Evolutionary conservation across 148 eudicot genomes (phyloP).

Genomic region (Arbutus unedo): DNA sequence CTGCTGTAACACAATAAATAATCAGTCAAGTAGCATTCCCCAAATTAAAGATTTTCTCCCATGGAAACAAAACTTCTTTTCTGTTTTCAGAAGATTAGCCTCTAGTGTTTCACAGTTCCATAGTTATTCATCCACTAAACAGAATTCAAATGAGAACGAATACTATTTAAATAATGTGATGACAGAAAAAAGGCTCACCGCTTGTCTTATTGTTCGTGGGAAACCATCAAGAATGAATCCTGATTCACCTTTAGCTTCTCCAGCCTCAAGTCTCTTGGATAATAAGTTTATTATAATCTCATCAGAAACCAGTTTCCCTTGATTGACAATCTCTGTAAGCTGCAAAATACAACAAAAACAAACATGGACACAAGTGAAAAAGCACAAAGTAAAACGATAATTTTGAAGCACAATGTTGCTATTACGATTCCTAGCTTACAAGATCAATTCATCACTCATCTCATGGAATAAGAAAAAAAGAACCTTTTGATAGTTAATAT

Average conservation of each 20-base stretch:
- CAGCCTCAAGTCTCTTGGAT: slow-evolving; percentile 89
- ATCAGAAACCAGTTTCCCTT: slow-evolving; percentile 92
- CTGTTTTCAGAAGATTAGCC: background rate
- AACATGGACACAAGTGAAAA: background rate
- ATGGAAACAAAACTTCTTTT: background rate
- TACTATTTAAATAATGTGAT: background rate
- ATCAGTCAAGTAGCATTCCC: background rate
- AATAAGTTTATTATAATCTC: slow-evolving; percentile 77
- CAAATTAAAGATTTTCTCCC: background rate
- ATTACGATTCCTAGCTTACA: background rate
- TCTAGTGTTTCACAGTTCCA: background rate
- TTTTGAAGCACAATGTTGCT: background rate
- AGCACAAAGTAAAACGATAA: background rate
- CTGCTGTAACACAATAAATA: background rate
- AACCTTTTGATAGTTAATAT: too few relatives aligned
- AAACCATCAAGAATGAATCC: slow-evolving; percentile 99
- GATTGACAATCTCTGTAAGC: slow-evolving; percentile 94
- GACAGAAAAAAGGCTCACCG: slow-evolving; percentile 46
- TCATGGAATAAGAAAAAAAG: background rate
- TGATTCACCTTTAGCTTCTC: slow-evolving; percentile 84
- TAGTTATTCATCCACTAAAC: background rate
- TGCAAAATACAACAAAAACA: slow-evolving; percentile 29
- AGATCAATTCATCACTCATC: background rate
- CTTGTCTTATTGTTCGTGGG: slow-evolving; percentile 97
- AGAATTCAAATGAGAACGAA: background rate